Conservation (phyloP, 257 asterid genomes). For the Solanum ossicruentum region DNA sequence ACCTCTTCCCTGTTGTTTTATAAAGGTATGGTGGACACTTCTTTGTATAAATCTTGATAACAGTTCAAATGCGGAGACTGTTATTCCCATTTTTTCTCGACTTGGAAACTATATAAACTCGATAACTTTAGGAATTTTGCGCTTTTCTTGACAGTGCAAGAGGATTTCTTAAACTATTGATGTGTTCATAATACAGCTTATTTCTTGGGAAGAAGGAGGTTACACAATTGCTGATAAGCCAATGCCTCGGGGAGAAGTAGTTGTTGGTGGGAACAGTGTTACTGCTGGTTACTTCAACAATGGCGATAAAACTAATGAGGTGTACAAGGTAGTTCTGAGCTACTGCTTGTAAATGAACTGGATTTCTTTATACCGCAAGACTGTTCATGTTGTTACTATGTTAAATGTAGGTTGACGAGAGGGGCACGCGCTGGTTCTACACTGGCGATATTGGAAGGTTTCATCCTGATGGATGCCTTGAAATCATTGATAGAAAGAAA, state of each 20-base stretch:
- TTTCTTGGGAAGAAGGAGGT: constrained; percentile 94
- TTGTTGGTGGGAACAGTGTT: constrained; percentile 75
- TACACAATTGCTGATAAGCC: constrained; percentile 64
- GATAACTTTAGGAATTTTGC: neutral
- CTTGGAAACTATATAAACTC: neutral
- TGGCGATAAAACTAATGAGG: constrained; percentile 69
- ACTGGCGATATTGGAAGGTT: constrained; percentile 84
- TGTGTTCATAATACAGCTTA: constrained; percentile 41
- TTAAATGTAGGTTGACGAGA: constrained; percentile 60
- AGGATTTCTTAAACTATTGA: neutral
- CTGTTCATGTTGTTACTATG: neutral
- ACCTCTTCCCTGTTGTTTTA: constrained; percentile 80
- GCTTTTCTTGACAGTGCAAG: neutral
- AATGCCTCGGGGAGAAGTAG: constrained; percentile 85
- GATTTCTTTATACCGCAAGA: neutral
- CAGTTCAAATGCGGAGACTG: neutral
- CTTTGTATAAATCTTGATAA: neutral
- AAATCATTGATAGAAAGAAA: constrained; percentile 83
- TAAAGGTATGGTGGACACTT: constrained; percentile 45
- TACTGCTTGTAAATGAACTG: neutral
- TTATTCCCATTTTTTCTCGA: neutral
- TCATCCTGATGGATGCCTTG: constrained; percentile 91
- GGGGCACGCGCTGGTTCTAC: constrained; percentile 79
- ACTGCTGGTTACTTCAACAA: constrained; percentile 82
- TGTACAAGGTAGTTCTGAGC: constrained; percentile 38